Conservation (phyloP, 768 basidiomycete species). For the Mycena epipterygia region DNA sequence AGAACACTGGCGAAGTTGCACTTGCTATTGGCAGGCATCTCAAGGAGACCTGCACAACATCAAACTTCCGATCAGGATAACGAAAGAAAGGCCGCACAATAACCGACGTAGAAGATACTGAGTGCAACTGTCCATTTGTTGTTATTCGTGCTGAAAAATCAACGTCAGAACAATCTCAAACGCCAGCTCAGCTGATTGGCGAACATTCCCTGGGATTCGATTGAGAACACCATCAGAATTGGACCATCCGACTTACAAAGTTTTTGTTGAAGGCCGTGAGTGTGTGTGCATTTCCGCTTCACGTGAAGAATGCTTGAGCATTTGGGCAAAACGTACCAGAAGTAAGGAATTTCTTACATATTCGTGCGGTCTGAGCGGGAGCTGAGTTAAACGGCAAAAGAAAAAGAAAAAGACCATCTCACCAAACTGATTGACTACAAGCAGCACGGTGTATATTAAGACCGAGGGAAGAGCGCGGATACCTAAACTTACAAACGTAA, state of each 20-base stretch:
- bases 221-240: not conserved
- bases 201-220: constrained; percentile 54
- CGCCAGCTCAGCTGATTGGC: not conserved
- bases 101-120: constrained; percentile 73
- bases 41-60: constrained; percentile 56
- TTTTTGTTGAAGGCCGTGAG: constrained; percentile 65
- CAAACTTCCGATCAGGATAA: not conserved
- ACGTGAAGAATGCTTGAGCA: constrained; percentile 34
- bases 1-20: not conserved
- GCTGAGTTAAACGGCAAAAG: not conserved
- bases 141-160: constrained; percentile 51
- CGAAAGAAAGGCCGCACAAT: constrained; percentile 53
- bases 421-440: constrained; percentile 63
- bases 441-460: constrained; percentile 7
- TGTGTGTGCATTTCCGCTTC: constrained; percentile 68
- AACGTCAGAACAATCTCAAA: not conserved
- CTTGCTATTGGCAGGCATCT: constrained; percentile 70
- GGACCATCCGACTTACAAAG: constrained; percentile 51
- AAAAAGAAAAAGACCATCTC: constrained; percentile 21
- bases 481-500: constrained; percentile 59
- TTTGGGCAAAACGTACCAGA: not conserved
- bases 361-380: constrained; percentile 65
- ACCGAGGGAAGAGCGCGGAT: constrained; percentile 26
- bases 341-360: constrained; percentile 54
- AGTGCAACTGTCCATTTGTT: constrained; percentile 69